Base-by-base conservation (phyloP, 2,329 filamentous ascomycete genomes). In the Epichloe sibirici region DNA sequence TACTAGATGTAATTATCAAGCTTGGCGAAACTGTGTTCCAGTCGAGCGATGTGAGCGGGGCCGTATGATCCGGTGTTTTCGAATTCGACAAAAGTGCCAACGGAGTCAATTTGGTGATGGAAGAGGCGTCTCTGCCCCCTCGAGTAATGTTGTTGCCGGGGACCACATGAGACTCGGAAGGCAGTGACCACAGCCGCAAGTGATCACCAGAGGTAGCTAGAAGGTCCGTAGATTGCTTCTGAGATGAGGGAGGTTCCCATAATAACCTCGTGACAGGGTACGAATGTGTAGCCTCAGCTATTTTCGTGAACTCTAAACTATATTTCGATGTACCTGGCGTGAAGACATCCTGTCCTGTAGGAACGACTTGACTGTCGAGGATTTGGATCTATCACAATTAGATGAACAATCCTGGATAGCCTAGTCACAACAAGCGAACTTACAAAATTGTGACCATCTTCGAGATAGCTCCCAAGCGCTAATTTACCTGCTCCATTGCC, bases 11-110 rank as follows among this genome's bases (percentile, higher is more conserved):
- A 63, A 98, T 98, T 65, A 98, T 98, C 51, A 98, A 75, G 66
- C 91, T 96, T 0, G 93, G 93, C 25, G 90, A 95, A 50, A 98
- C 85, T 2, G 88, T 95, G 64, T 98, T 98, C 93, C 93, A 98
- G 67, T 98, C 93, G 46, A 98, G 76, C 15, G 90, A 96, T 2
- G 93, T 98, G 54, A 98, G 81, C 21, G 93, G 93, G 13, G 93
- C 93, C 5, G 93, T 98, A 65, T 98, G 94, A 64, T 98, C 93
- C 4, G 93, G 93, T 0, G 93, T 97, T 72, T 98, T 98, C 34
- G 90, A 96, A 70, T 98, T 98, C 37, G 91, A 97, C 15, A 98
- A 76, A 50, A 98, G 77, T 0, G 93, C 93, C 49, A 98, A 74
- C 3, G 93, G 93, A 5, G 91, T 95, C 45, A 98, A 76, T 69